These are phyloP conservation scores for Flueggea neowawraea DNA, from an alignment of 441 rosid genomes.

Conservation along the genomic window DNA sequence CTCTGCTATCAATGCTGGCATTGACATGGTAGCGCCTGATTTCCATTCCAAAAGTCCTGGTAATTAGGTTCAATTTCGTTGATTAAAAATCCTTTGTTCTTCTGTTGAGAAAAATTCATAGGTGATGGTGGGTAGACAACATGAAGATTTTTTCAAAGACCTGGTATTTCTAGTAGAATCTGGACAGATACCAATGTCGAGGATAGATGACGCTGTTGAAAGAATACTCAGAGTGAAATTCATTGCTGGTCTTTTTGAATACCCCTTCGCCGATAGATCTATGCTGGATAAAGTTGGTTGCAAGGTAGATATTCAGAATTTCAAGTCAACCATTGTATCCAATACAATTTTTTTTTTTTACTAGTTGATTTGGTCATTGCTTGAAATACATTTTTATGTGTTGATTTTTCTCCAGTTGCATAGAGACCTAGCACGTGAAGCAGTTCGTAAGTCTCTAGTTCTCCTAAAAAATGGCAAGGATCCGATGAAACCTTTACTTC, in stretches of 20 bases:
- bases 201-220: slow-evolving; percentile 83
- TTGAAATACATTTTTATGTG: neutral
- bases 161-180: slow-evolving; percentile 53
- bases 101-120: slow-evolving; percentile 22
- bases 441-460: slow-evolving; percentile 84
- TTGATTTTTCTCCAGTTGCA: slow-evolving; percentile 47
- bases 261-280: slow-evolving; percentile 67
- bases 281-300: slow-evolving; percentile 69
- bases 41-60: neutral
- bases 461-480: slow-evolving; percentile 76
- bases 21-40: slow-evolving; percentile 65
- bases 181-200: slow-evolving; percentile 56
- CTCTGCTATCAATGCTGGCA: slow-evolving; percentile 76
- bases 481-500: slow-evolving; percentile 52
- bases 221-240: slow-evolving; percentile 86
- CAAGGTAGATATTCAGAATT: slow-evolving; percentile 40
- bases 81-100: slow-evolving; percentile 5
- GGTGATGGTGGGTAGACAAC: slow-evolving; percentile 76
- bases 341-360: neutral
- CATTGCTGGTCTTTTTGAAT: slow-evolving; percentile 70
- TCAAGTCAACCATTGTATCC: neutral
- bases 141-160: slow-evolving; percentile 49
- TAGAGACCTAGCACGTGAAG: slow-evolving; percentile 77
- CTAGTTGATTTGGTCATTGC: no score
- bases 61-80: neutral